Base-by-base conservation (phyloP, 2,329 filamentous ascomycete genomes). In the Aureobasidium subglaciale region DNA sequence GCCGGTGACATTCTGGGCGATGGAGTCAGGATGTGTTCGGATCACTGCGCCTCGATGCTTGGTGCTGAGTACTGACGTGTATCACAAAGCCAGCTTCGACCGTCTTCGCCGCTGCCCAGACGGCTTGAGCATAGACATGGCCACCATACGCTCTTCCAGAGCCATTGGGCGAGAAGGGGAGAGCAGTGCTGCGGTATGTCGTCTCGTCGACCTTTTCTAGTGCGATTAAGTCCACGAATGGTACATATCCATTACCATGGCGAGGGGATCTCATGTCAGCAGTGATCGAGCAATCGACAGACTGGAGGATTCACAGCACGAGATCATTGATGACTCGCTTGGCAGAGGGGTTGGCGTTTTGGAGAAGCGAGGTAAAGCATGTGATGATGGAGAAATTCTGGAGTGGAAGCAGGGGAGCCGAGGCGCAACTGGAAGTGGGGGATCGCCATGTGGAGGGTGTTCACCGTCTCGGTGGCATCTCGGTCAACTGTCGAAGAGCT, bases 121-220 rank as follows among this genome's bases (percentile, higher is more conserved):
- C 78, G 29, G 78, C 75, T 64, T 82, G 79, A n/a, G 76, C 75
- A 60, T 76, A 81, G 4, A 81, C 78, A 67, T 82, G 78, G 1
- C 79, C 78, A 11, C 79, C 79, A 64, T 79, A 81, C 0, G 78
- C 74, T 13, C 72, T 68, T 2, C 68, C 68, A 15, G 70, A 64
- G 6, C 66, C 68, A 3, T 70, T 73, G 0, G 77, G 75, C 10
- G 71, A 68, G 58, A 73, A 78, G 0, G 72, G 69, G 50, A 65
- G 68, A 8, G 70, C 68, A 29, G 65, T 69, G 2, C 70, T 73
- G 27, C 70, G 66, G 55, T 67, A 75, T 20, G 70, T 73, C 42
- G 60, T 57, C 30, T 71, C 65, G 56, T 73, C 68, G 55, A 74
- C 70, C 56, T 64, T 70, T 55, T 74, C 70, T 2, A 75, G 63